phyloP scores from a whole-genome alignment of 495 filamentous ascomycete species.

The Tuber calosporum region DNA sequence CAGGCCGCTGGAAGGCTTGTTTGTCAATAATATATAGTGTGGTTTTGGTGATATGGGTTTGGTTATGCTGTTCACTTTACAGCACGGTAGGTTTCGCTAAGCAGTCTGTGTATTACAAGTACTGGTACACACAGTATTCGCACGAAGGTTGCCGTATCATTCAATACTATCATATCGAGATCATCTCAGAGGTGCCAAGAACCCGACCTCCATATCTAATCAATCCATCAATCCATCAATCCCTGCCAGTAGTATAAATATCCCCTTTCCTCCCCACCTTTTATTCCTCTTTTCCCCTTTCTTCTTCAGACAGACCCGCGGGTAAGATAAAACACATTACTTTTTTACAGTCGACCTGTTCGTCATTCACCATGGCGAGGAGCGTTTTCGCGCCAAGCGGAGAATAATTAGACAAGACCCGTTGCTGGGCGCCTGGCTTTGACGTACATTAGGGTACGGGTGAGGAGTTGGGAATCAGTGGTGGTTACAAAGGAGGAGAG shows the following conservation, averaged over 20 bases:
- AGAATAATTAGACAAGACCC: conserved; percentile 28
- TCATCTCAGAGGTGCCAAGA: not conserved
- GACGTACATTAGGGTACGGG: conserved; percentile 24
- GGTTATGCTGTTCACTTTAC: too few relatives aligned
- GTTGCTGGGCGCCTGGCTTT: conserved; percentile 40
- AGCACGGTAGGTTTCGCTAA: too few relatives aligned
- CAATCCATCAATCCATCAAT: not conserved
- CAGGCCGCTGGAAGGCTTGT: too few relatives aligned
- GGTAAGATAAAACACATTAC: not conserved
- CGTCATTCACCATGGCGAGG: not conserved
- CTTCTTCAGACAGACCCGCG: not conserved
- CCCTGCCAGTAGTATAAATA: not conserved
- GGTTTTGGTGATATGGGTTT: too few relatives aligned
- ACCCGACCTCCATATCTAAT: not conserved
- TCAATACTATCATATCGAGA: too few relatives aligned
- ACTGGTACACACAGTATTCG: too few relatives aligned
- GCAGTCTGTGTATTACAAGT: too few relatives aligned
- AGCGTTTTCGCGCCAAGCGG: conserved; percentile 40
- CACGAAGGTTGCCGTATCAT: too few relatives aligned
- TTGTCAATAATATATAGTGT: too few relatives aligned
- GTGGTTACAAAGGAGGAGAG: too few relatives aligned
- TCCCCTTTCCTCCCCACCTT: not conserved
- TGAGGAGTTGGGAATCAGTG: conserved; percentile 42
- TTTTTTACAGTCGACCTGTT: conserved; percentile 1
- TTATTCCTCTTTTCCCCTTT: not conserved